Percentiles rank a stretch among this genome's conserved stretches.
Conservation (phyloP, 1,139 yeast genomes). For the Pneumocystis canis region DNA sequence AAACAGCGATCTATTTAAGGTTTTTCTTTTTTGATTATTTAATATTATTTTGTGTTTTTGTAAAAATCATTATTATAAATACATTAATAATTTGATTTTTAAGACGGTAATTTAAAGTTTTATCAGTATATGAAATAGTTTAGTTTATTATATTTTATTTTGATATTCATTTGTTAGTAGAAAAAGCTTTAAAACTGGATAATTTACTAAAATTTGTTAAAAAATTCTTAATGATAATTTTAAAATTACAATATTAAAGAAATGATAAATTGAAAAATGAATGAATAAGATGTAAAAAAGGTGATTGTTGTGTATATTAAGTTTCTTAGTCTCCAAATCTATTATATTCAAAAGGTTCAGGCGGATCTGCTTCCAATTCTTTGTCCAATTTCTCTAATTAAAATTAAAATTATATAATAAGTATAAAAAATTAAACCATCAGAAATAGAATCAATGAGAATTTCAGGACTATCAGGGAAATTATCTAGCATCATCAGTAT, state of each 20-base stretch:
- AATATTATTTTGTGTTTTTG: background rate
- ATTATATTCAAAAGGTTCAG: background rate
- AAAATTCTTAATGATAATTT: background rate
- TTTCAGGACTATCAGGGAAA: constrained; percentile 49
- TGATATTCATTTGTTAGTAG: too few relatives aligned
- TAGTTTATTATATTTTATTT: too few relatives aligned
- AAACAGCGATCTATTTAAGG: background rate
- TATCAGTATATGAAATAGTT: too few relatives aligned
- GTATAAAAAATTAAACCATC: constrained; percentile 33
- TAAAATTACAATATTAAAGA: background rate
- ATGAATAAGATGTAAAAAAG: background rate
- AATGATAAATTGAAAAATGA: background rate
- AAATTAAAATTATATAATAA: constrained; percentile 44
- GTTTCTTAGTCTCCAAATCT: background rate
- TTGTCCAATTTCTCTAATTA: constrained; percentile 20
- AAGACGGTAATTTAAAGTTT: too few relatives aligned
- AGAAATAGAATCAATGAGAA: constrained; percentile 36
- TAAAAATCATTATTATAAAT: background rate
- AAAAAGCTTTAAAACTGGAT: too few relatives aligned
- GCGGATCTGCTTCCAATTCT: constrained; percentile 2
- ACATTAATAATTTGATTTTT: too few relatives aligned
- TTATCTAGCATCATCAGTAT: constrained; percentile 66
- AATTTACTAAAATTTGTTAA: background rate
- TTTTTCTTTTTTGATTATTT: background rate
- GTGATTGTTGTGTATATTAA: background rate